These are phyloP conservation scores for Yamadazyma tumulicola DNA, from an alignment of 805 yeast genomes.

Conservation along the genomic window DNA sequence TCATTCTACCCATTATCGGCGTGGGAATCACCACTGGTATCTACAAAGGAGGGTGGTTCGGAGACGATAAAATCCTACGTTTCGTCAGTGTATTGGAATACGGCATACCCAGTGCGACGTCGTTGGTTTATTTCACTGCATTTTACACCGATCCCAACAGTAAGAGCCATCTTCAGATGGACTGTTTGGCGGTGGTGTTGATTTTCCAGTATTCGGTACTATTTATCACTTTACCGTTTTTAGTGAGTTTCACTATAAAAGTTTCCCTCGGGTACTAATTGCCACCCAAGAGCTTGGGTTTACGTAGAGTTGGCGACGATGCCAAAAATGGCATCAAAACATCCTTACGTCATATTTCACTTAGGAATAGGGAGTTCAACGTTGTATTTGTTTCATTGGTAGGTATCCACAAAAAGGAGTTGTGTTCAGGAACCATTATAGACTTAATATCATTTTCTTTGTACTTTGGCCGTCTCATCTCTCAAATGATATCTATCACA, in stretches of 20 bases:
- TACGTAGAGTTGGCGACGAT: too few species aligned
- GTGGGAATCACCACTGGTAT: constrained; percentile 56
- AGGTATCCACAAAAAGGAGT: too few species aligned
- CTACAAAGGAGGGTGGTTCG: constrained; percentile 59
- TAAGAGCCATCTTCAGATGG: constrained; percentile 64
- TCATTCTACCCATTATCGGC: constrained; percentile 78
- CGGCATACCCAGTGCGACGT: constrained; percentile 85
- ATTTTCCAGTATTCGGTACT: constrained; percentile 71
- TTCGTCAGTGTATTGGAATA: constrained; percentile 73
- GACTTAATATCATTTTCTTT: too few species aligned
- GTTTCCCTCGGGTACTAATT: constrained; percentile 41
- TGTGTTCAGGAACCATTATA: too few species aligned
- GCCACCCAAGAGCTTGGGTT: too few species aligned
- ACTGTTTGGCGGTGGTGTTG: constrained; percentile 74
- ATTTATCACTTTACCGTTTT: constrained; percentile 67
- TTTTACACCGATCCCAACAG: constrained; percentile 68
- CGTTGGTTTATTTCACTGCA: constrained; percentile 85
- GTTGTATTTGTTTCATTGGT: too few species aligned
- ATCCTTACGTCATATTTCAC: too few species aligned
- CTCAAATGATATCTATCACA: too few species aligned
- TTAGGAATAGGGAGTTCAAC: too few species aligned
- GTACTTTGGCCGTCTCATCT: too few species aligned
- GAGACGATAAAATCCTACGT: constrained; percentile 56
- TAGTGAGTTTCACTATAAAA: constrained; percentile 65
- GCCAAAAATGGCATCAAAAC: too few species aligned